phyloP scores from a whole-genome alignment of 208 protist genomes.

The Ichthyophonus hoferi region DNA sequence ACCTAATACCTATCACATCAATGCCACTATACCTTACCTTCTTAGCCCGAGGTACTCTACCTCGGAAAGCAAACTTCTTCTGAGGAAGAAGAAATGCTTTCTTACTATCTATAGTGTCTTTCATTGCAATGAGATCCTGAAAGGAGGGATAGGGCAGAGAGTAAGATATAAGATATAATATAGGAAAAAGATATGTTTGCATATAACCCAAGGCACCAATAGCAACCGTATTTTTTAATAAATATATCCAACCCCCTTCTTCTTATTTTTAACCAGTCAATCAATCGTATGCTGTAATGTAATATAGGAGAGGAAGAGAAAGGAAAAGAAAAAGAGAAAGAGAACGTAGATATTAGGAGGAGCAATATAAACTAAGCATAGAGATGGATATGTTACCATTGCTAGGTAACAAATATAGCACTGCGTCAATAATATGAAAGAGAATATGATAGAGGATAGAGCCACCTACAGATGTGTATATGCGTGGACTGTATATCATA shows the following conservation, averaged over 20 bases:
- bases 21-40: background rate
- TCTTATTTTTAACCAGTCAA: background rate
- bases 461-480: no score
- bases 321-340: no score
- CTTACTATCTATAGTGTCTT: background rate
- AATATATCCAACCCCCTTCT: background rate
- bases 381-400: no score
- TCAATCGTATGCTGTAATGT: no score
- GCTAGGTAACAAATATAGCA: no score
- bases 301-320: no score
- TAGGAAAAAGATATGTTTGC: background rate
- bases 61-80: background rate
- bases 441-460: no score
- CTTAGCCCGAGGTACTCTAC: background rate
- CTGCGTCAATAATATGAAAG: no score
- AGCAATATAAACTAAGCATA: no score
- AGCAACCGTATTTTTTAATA: background rate
- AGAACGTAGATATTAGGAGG: no score
- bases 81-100: background rate
- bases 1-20: no score
- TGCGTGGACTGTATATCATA: no score
- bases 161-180: background rate
- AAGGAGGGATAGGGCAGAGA: background rate
- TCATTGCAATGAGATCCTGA: background rate
- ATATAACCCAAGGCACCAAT: background rate